Percentiles rank a stretch among this genome's conserved stretches.
Evolutionary conservation across 768 basidiomycete genomes (phyloP).

Genomic region (Leccinum uliginosum): DNA sequence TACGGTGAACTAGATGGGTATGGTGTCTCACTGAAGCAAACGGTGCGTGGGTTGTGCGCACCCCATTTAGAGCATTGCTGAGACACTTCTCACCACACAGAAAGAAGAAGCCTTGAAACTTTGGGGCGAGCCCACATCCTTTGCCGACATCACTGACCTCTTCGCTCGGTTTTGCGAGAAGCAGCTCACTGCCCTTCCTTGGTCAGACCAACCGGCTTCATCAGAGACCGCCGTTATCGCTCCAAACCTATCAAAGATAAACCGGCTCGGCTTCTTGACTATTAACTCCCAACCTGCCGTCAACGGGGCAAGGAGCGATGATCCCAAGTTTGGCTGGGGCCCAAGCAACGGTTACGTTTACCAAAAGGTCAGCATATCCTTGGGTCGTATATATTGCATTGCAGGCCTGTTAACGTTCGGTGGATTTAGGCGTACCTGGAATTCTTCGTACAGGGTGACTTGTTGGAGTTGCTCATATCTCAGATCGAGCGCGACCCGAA

Average conservation of each 20-base stretch:
- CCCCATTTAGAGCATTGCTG: conserved; percentile 1
- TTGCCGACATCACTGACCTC: conserved; percentile 62
- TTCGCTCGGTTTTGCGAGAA: conserved; percentile 83
- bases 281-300: conserved; percentile 98
- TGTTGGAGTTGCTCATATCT: conserved; percentile 67
- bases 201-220: conserved; percentile 89
- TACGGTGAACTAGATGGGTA: conserved; percentile 98
- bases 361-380: conserved; percentile 66
- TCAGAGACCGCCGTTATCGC: conserved; percentile 81
- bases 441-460: conserved; percentile 80
- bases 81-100: conserved; percentile 41
- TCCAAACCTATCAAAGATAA: conserved; percentile 75
- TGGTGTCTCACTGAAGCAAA: conserved; percentile 88
- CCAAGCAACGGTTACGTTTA: conserved; percentile 92
- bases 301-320: conserved; percentile 80
- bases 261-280: conserved; percentile 88
- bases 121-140: conserved; percentile 78
- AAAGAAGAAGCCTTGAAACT: conserved; percentile 82
- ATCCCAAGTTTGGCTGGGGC: conserved; percentile 89
- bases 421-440: conserved; percentile 81
- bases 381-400: background rate
- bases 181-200: conserved; percentile 76
- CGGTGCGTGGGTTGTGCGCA: conserved; percentile 41
- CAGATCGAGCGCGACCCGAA: conserved; percentile 83
- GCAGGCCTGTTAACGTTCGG: background rate